These are phyloP conservation scores for Cladophialophora exuberans DNA, from an alignment of 2,329 filamentous ascomycete species.

Conservation along the genomic window DNA sequence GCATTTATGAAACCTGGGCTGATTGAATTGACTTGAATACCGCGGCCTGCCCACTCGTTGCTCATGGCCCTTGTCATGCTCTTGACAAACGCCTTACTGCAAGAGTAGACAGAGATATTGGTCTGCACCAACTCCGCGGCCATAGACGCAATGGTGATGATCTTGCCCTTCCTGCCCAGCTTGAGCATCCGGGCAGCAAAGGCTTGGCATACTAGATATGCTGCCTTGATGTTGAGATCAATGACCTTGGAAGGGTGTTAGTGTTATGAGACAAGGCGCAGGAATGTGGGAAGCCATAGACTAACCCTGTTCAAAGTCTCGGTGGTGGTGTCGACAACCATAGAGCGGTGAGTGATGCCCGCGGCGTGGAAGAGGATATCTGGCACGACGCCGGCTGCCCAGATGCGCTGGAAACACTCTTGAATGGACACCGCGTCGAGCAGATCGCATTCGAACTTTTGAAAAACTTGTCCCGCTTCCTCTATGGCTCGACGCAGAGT, in stretches of 20 bases:
- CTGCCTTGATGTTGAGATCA: constrained; percentile 7
- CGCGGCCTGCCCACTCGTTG: not conserved
- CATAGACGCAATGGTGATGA: constrained; percentile 13
- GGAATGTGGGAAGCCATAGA: not conserved
- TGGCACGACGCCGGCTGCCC: constrained; percentile 7
- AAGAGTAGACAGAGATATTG: not conserved
- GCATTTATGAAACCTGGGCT: constrained; percentile 12
- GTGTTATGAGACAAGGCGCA: too few species aligned
- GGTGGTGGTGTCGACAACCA: not conserved
- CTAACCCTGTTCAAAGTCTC: not conserved
- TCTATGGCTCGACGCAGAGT: not conserved
- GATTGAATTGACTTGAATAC: constrained; percentile 8
- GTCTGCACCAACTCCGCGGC: constrained; percentile 1
- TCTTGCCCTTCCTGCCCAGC: constrained; percentile 1
- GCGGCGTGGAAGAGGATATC: constrained; percentile 11
- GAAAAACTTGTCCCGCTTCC: not conserved
- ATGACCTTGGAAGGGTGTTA: not conserved
- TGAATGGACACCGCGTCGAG: not conserved
- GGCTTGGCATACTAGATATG: not conserved
- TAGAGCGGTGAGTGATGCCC: constrained; percentile 11
- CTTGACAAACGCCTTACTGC: not conserved
- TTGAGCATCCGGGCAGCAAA: not conserved
- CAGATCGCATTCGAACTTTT: constrained; percentile 8
- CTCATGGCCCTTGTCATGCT: not conserved
- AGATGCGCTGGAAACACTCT: not conserved